These are phyloP conservation scores for Trichosporon inkin DNA, from an alignment of 1,284 basidiomycete genomes.

Conservation along the genomic window DNA sequence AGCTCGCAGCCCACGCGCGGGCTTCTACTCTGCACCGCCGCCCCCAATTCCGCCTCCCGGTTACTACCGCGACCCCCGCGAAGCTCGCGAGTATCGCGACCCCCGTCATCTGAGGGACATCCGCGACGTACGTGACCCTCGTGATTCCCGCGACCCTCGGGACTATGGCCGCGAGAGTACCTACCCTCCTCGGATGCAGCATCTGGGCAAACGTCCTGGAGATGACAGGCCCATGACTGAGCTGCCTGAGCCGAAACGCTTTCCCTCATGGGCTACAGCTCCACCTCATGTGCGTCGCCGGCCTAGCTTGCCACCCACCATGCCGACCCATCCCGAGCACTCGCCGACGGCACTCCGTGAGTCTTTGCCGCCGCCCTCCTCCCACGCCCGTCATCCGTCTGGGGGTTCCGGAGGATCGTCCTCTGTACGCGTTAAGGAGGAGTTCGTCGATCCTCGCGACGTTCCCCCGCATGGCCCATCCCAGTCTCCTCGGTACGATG, in stretches of 20 bases:
- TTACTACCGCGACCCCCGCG: constrained; percentile 19
- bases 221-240: constrained; percentile 13
- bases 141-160: constrained; percentile 7
- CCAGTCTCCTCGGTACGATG: background rate
- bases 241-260: constrained; percentile 13
- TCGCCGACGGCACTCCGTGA: constrained; percentile 9
- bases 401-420: background rate
- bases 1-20: background rate
- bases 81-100: constrained; percentile 12
- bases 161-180: constrained; percentile 10
- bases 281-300: background rate
- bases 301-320: background rate
- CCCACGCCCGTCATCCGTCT: constrained; percentile 3
- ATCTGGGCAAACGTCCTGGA: constrained; percentile 20
- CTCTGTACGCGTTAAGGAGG: background rate
- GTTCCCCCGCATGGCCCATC: background rate
- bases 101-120: constrained; percentile 10
- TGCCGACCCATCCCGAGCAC: constrained; percentile 2
- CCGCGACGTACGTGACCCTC: constrained; percentile 8
- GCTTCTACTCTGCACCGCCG: constrained; percentile 9
- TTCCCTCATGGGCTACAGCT: constrained; percentile 20
- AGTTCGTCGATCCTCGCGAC: background rate
- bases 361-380: constrained; percentile 4
- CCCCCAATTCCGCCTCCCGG: constrained; percentile 9
- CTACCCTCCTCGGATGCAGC: background rate